Evolutionary conservation across 129 eudicot species (phyloP), one percentile per base, ranked within the genome.

Genomic region (Pittosporum tobira): DNA sequence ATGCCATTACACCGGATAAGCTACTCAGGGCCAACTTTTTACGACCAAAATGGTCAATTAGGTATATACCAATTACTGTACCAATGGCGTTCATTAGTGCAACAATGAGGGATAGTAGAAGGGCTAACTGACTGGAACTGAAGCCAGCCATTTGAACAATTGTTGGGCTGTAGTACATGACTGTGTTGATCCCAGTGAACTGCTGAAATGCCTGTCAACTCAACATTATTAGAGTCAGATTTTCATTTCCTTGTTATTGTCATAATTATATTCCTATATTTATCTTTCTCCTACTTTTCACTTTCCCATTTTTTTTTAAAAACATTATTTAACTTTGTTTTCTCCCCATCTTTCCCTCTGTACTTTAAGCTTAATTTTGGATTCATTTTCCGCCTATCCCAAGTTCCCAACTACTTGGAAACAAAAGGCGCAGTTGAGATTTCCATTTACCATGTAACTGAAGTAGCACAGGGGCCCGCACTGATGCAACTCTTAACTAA

Each of bases 71-170:
- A 12, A 81, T 67, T 21, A 87, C 26, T 3, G 96, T 74, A 6
- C 99, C 99, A 0, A 75, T 48, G 0, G 96, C 94, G n/a, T 86
- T 93, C 85, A 87, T 78, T 52, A 73, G 62, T 2, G 99, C 99
- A 1, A 93, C 81, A 0, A 84, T 50, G 22, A 93, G 82, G 49
- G 99, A 93, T 11, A 93, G 54, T 46, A 93, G 79, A 60, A 93
- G 91, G 29, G 99, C 99, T 51, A 87, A 40, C 61, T 81, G 96
- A 60, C 87, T 93, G 44, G 99, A 84, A 0, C 53, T 49, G 71
- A 93, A 93, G 47, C 95, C 95, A 2, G 95, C 95, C 95, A 86
- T 86, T 40, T 82, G 90, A 42, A 86, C 95, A 1, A 86, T 86
- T 14, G 95, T 86, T 22, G 95, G 90, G 74, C 95, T 86, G 84